phyloP scores from a whole-genome alignment of 108 stramenopile genomes.

The Skeletonema menzelii region DNA sequence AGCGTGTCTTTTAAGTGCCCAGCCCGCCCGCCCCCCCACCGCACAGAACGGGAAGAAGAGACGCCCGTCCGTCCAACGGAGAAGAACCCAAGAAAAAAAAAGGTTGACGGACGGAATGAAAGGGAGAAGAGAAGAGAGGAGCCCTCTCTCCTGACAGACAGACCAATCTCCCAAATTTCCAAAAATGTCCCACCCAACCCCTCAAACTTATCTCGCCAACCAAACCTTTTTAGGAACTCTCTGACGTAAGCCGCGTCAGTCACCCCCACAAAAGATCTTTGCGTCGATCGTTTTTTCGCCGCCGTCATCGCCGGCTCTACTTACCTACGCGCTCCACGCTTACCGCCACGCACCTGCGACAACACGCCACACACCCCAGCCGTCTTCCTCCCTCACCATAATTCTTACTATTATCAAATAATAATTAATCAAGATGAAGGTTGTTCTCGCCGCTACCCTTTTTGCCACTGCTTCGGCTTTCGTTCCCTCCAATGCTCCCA shows the following conservation, averaged over 20 bases:
- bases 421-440: constrained; percentile 23
- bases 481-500: constrained; percentile 21
- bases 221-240: not conserved
- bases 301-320: too few relatives aligned
- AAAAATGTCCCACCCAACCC: not conserved
- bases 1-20: too few relatives aligned
- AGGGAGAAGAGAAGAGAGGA: too few relatives aligned
- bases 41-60: too few relatives aligned
- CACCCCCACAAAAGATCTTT: not conserved
- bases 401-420: constrained; percentile 1
- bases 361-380: not conserved
- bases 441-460: constrained; percentile 20
- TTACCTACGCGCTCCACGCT: too few relatives aligned
- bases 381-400: not conserved
- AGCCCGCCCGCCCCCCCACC: too few relatives aligned
- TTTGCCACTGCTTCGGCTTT: constrained; percentile 33
- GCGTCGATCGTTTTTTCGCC: not conserved
- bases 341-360: not conserved
- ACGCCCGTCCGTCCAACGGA: too few relatives aligned
- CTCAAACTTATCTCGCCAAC: not conserved
- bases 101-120: too few relatives aligned
- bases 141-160: not conserved
- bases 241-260: not conserved
- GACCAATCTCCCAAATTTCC: not conserved
- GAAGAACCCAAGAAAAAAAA: too few relatives aligned